Conservation (phyloP, 495 filamentous ascomycete genomes). For the Penicillium subrubescens region DNA sequence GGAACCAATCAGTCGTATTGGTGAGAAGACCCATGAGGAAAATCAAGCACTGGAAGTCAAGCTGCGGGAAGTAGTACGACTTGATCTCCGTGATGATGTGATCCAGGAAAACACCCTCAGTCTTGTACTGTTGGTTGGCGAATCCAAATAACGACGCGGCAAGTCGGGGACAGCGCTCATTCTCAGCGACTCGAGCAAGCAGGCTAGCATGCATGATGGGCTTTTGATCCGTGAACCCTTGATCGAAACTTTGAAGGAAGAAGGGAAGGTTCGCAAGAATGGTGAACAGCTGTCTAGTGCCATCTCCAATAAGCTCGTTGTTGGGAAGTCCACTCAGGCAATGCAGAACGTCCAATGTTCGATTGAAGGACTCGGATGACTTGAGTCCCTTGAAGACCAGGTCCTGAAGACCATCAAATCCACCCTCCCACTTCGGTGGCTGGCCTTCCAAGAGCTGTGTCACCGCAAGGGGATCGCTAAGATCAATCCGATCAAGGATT, state of each 20-base stretch:
- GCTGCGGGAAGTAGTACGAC: conserved; percentile 76
- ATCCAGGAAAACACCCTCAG: conserved; percentile 73
- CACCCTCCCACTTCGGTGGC: conserved; percentile 85
- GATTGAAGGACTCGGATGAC: conserved; percentile 77
- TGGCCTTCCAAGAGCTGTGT: conserved; percentile 71
- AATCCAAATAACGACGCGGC: conserved; percentile 66
- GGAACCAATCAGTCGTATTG: conserved; percentile 86
- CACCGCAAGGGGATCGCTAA: conserved; percentile 69
- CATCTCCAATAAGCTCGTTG: conserved; percentile 78
- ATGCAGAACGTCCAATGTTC: conserved; percentile 76
- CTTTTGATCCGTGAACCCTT: conserved; percentile 52
- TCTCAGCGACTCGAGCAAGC: conserved; percentile 71
- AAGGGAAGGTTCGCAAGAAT: conserved; percentile 87
- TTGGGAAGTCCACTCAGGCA: conserved; percentile 77
- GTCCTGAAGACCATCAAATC: conserved; percentile 83
- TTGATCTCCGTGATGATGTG: conserved; percentile 77
- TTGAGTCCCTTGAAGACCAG: conserved; percentile 89
- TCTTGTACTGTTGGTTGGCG: conserved; percentile 66
- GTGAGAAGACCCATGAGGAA: conserved; percentile 92
- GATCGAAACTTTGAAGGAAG: conserved; percentile 80
- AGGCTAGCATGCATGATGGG: conserved; percentile 64
- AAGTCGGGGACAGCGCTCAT: conserved; percentile 53
- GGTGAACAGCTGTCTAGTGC: conserved; percentile 78
- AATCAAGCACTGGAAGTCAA: conserved; percentile 80
- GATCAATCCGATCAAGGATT: conserved; percentile 79